phyloP scores from a whole-genome alignment of 768 basidiomycete genomes.

The Suillus brevipes region DNA sequence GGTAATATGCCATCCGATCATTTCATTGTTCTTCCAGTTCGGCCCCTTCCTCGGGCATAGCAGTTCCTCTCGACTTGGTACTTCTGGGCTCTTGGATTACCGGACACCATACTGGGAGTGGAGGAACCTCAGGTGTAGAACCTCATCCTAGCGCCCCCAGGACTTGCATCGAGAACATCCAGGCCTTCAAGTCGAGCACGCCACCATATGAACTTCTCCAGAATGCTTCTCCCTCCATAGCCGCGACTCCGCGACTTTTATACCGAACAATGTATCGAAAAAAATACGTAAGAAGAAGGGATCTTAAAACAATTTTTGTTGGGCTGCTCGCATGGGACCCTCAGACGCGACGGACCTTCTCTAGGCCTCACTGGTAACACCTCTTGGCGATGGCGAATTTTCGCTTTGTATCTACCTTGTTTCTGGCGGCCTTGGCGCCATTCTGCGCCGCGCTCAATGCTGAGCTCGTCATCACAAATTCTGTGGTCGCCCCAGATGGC shows the following conservation, averaged over 20 bases:
- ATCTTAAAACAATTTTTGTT: not conserved
- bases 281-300: not conserved
- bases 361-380: too few species aligned
- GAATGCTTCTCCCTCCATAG: too few species aligned
- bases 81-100: not conserved
- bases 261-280: too few species aligned
- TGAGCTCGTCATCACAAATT: constrained; percentile 26
- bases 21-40: not conserved
- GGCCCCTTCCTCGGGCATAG: not conserved
- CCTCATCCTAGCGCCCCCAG: not conserved
- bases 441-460: constrained; percentile 18
- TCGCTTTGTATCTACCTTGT: not conserved
- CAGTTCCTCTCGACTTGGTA: not conserved
- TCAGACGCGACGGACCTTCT: not conserved
- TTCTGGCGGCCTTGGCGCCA: constrained; percentile 8
- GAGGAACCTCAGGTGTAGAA: not conserved
- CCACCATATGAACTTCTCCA: not conserved
- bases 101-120: not conserved
- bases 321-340: not conserved
- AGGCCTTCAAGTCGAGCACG: not conserved
- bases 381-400: not conserved
- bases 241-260: not conserved
- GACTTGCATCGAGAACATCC: too few species aligned
- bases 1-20: not conserved
- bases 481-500: constrained; percentile 34